Base-by-base conservation (phyloP, 768 basidiomycete species). In the Podaxis carcinomalis region DNA sequence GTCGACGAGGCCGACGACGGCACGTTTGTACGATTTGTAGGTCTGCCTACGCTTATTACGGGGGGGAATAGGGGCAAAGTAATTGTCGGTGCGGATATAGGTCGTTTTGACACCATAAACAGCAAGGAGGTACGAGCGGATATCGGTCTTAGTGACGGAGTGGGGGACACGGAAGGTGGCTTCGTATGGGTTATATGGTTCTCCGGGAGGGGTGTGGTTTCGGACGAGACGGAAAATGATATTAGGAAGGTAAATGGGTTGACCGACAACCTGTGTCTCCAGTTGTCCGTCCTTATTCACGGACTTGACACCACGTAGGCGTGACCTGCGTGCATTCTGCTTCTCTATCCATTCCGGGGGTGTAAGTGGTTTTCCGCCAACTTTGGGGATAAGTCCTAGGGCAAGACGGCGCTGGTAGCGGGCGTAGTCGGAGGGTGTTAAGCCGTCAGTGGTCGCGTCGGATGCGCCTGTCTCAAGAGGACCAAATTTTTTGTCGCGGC, bases 41-140 rank as follows among this genome's bases (percentile, higher is more conserved):
- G 76, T 64, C 55, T 77, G 71, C 52, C 68, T 73, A 55, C 60
- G 58, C 52, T 66, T 73, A 50, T 68, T 75, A 51, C 51, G 73
- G 63, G 35, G 65, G 46, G 70, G 72, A 51, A 82, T 67, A 47
- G 87, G 84, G 0, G 88, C 82, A 62, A 88, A 76, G 67, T 93
- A 93, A 77, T 91, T 92, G 79, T 92, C 91, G n/a, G 95, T 98
- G 55, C 95, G 92, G 63, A 98, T 93, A 72, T 95, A 97, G 5
- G 94, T 96, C 62, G 90, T 89, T 68, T 87, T 78, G 50, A 98
- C 86, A 63, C 92, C 91, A 67, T 98, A 98, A n/a, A 89, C 83
- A 36, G 93, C 82, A 55, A 76, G 75, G 51, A 98, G 83, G 70
- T 96, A 94, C 0, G 90, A 89, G 42, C 93, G 88, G 39, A 98